These are phyloP conservation scores for Mycena venus DNA, from an alignment of 768 basidiomycete genomes.

Conservation along the genomic window DNA sequence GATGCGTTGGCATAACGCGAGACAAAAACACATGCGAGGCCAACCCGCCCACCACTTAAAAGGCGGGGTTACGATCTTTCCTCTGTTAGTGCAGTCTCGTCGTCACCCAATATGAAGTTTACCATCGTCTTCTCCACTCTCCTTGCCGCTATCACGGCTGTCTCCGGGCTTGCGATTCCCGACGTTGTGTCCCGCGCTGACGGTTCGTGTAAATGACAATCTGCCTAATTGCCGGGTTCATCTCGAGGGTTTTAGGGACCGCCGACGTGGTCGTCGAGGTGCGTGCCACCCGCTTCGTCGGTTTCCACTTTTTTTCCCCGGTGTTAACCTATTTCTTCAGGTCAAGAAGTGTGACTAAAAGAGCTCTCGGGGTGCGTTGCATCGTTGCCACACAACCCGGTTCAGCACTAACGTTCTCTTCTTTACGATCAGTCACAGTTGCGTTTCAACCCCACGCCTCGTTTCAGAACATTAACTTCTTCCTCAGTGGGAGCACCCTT, in stretches of 20 bases:
- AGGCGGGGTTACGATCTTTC: not conserved
- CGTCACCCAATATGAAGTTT: not conserved
- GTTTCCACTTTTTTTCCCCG: not conserved
- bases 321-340: slow-evolving; percentile 4
- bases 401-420: not conserved
- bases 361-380: slow-evolving; percentile 2
- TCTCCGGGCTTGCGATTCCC: slow-evolving; percentile 5
- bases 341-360: not conserved
- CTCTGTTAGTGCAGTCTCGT: not conserved
- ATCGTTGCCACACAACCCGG: not conserved
- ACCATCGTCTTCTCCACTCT: slow-evolving; percentile 13
- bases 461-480: not conserved
- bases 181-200: not conserved
- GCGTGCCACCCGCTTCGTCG: not conserved
- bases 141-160: slow-evolving; percentile 1
- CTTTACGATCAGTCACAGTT: not conserved
- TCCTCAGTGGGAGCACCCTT: not conserved
- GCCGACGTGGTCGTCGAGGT: not conserved
- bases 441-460: slow-evolving; percentile 5
- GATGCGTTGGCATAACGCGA: too few relatives aligned
- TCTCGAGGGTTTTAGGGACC: not conserved
- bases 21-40: not conserved
- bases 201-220: not conserved
- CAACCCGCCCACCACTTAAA: not conserved
- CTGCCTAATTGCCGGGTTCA: not conserved